Evolutionary conservation across 805 yeast species (phyloP), one percentile per base, ranked within the genome.

Genomic region (Ogataea salicorniae): DNA sequence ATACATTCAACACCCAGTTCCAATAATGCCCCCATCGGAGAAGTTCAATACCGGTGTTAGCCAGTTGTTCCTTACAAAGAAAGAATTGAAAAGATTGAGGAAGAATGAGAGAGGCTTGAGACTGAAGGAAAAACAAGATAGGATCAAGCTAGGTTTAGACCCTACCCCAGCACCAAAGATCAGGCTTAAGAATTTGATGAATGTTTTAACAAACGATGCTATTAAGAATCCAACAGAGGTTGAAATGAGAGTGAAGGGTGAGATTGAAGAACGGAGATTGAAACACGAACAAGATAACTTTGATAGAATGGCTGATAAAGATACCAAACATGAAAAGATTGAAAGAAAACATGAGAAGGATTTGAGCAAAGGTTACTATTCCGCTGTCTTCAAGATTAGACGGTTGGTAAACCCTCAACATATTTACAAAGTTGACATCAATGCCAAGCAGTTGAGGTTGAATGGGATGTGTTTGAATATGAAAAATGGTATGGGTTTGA

Each of bases 151-250:
- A 5, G 99, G 99, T 0, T 67, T 91, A 17, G 87, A 84, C 41
- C 85, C 95, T 0, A 84, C 95, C 5, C 96, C 97, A 0, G 84
- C 84, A 6, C 95, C 97, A 3, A 94, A 92, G 64, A 85, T 94
- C 23, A 87, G 85, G 58, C 70, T 89, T 39, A 79, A 84, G 39
- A 94, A 92, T 61, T 74, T 94, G 64, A 87, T 89, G 90, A 84
- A 77, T 56, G 96, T 89, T 0, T 70, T 86, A 42, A 87, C 97
- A 2, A 81, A 87, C 56, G 95, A 87, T 48, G 88, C 94, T 6
- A 84, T 91, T 42, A 73, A 77, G 49, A 96, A 94, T 61, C 98
- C 99, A 1, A 92, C 98, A 0, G 80, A 80, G 4, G 83, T 90
- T 55, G 99, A 92, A 59, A 71, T 73, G 63, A 66, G 74, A 43